These are phyloP conservation scores for Colletotrichum sp. DNA, from an alignment of 2,329 filamentous ascomycete species.

Conservation along the genomic window DNA sequence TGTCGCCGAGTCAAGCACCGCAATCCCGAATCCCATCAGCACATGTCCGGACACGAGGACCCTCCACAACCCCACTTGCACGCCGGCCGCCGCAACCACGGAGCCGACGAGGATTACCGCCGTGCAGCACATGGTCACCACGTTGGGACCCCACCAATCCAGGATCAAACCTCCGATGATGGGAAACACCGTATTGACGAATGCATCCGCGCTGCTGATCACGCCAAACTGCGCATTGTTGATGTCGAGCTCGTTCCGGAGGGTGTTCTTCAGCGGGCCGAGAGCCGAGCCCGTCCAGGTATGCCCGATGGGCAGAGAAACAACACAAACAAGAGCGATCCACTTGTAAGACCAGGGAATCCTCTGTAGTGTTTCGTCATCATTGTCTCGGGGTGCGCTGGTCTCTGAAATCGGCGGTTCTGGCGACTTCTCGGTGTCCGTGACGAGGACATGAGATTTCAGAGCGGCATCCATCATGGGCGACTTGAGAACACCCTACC, in stretches of 20 bases:
- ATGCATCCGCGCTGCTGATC: slow-evolving; percentile 27
- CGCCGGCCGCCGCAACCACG: slow-evolving; percentile 23
- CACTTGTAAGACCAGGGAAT: slow-evolving; percentile 28
- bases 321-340: slow-evolving; percentile 26
- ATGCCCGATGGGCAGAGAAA: slow-evolving; percentile 26
- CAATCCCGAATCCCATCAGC: slow-evolving; percentile 28
- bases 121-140: slow-evolving; percentile 26
- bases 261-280: slow-evolving; percentile 28
- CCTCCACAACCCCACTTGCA: slow-evolving; percentile 24
- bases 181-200: slow-evolving; percentile 29
- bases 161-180: slow-evolving; percentile 27
- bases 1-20: slow-evolving; percentile 25
- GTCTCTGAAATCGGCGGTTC: background rate
- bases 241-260: slow-evolving; percentile 26
- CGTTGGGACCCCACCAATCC: slow-evolving; percentile 29
- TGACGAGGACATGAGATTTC: background rate
- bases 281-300: slow-evolving; percentile 25
- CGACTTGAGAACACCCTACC: background rate
- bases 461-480: background rate
- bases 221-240: slow-evolving; percentile 30
- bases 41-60: slow-evolving; percentile 25
- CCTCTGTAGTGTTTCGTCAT: background rate
- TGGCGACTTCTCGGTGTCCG: background rate
- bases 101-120: slow-evolving; percentile 25
- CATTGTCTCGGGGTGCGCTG: background rate